phyloP scores from a whole-genome alignment of 176 grass and related monocot genomes.

The Carex pumila region DNA sequence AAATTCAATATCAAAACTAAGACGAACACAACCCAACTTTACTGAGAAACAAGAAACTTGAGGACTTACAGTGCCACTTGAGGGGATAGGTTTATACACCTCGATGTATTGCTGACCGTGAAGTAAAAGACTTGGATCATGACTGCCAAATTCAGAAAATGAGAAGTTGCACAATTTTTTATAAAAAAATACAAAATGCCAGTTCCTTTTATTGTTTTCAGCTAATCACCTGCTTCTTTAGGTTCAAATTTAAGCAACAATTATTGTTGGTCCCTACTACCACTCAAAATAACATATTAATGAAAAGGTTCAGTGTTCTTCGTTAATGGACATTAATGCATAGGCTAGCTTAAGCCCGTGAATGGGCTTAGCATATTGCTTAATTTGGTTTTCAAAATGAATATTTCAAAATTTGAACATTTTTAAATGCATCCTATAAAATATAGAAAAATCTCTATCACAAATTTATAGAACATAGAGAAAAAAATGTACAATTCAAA shows the following conservation, averaged over 20 bases:
- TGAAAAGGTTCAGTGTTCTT: background rate
- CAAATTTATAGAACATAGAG: no score
- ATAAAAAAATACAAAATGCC: background rate
- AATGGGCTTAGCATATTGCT: no score
- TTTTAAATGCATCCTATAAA: no score
- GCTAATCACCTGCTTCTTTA: background rate
- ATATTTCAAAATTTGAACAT: no score
- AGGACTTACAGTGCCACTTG: slow-evolving; percentile 47
- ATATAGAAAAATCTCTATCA: no score
- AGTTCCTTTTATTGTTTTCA: background rate
- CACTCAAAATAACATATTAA: background rate
- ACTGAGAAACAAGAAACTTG: background rate
- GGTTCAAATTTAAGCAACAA: slow-evolving; percentile 1
- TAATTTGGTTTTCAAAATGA: no score
- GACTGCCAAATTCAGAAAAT: slow-evolving; percentile 39
- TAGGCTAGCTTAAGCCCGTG: no score
- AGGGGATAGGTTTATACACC: slow-evolving; percentile 63
- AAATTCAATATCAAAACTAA: background rate
- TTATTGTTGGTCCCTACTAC: background rate
- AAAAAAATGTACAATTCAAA: no score
- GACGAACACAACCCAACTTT: background rate
- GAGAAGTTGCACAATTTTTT: background rate
- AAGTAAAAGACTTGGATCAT: slow-evolving; percentile 66
- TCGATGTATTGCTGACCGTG: slow-evolving; percentile 99
- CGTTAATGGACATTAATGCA: no score